Conservation (phyloP, 2,329 filamentous ascomycete species). For the Monilinia laxa region DNA sequence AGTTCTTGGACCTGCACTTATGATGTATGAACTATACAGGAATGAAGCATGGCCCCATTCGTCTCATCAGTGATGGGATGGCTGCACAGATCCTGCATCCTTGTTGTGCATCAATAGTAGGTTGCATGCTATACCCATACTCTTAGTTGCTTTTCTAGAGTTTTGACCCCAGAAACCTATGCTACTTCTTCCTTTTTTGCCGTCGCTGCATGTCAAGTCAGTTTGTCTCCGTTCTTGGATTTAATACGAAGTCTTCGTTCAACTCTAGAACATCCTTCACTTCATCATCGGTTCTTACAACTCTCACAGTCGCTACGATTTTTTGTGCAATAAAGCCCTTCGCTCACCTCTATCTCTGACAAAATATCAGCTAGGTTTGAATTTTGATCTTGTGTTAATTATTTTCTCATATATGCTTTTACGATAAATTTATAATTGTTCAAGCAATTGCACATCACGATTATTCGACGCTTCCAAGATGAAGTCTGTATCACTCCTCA, state of each 20-base stretch:
- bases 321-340: slow-evolving; percentile 3
- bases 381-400: neutral
- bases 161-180: slow-evolving; percentile 13
- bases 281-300: neutral
- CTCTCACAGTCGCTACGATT: slow-evolving; percentile 20
- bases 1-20: slow-evolving; percentile 9
- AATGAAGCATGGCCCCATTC: neutral
- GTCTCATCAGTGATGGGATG: slow-evolving; percentile 18
- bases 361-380: neutral
- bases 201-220: slow-evolving; percentile 16
- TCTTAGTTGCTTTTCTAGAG: neutral
- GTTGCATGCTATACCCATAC: neutral
- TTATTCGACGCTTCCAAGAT: slow-evolving; percentile 23
- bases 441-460: neutral
- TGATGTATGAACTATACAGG: neutral
- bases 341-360: neutral
- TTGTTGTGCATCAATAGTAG: slow-evolving; percentile 19
- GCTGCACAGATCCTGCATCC: slow-evolving; percentile 19
- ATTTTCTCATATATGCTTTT: neutral
- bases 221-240: neutral
- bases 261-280: neutral
- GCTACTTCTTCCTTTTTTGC: neutral
- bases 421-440: neutral
- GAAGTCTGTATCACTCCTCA: slow-evolving; percentile 28
- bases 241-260: slow-evolving; percentile 7